Conservation (phyloP, 345 rosid species). For the Geranium brycei region DNA sequence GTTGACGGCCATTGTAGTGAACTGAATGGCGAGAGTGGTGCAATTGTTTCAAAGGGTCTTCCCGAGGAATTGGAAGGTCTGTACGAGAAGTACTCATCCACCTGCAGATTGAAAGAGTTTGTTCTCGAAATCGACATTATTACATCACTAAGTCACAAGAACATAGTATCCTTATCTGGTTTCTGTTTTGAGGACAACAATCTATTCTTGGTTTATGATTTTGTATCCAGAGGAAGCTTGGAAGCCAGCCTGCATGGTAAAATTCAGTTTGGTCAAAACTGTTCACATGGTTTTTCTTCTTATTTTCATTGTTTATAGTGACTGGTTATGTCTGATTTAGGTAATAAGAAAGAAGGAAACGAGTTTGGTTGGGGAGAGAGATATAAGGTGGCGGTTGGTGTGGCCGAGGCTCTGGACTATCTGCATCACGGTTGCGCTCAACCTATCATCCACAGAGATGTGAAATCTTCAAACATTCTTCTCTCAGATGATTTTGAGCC, state of each 20-base stretch:
- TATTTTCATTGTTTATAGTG: neutral
- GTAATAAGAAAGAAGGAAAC: conserved; percentile 39
- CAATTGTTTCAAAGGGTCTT: conserved; percentile 19
- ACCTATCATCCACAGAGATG: conserved; percentile 82
- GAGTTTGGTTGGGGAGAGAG: conserved; percentile 77
- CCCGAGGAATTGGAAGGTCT: conserved; percentile 57
- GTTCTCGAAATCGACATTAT: conserved; percentile 67
- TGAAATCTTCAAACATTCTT: conserved; percentile 90
- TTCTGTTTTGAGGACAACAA: conserved; percentile 63
- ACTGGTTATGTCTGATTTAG: conserved; percentile 24
- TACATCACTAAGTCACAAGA: conserved; percentile 64
- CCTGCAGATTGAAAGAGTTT: conserved; percentile 76
- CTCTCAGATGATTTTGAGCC: conserved; percentile 90
- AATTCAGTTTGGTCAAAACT: too few species aligned
- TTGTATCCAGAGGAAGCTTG: conserved; percentile 82
- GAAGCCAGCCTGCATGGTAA: conserved; percentile 89
- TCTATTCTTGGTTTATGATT: conserved; percentile 66
- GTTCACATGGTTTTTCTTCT: neutral
- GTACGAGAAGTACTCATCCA: conserved; percentile 56
- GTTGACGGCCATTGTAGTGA: conserved; percentile 21
- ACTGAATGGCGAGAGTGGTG: conserved; percentile 44
- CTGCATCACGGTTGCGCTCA: conserved; percentile 55
- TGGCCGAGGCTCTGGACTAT: conserved; percentile 85
- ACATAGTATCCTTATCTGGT: conserved; percentile 68
- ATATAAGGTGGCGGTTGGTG: conserved; percentile 70